Percentiles rank a stretch among this genome's conserved stretches.
Conservation (phyloP, 345 rosid species). For the Lepidium sativum region DNA sequence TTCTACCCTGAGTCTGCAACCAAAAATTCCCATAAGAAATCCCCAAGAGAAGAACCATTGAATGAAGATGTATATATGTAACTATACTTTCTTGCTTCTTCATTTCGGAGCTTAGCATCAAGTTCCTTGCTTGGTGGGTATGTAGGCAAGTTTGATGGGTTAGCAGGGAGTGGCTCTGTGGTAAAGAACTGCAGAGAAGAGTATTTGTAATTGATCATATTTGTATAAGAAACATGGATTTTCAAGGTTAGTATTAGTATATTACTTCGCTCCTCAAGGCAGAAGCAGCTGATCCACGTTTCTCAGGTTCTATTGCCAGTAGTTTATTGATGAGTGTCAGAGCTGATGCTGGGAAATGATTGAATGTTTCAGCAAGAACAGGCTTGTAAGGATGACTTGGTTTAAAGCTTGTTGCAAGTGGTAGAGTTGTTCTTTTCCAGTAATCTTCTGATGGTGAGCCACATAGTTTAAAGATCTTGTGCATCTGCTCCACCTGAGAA, state of each 20-base stretch:
- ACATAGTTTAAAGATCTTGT: constrained; percentile 79
- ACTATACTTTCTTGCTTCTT: constrained; percentile 54
- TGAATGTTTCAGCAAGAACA: constrained; percentile 53
- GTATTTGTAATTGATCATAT: background rate
- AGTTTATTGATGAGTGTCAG: constrained; percentile 45
- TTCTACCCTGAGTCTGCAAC: constrained; percentile 52
- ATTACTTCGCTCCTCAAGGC: constrained; percentile 59
- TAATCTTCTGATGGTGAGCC: constrained; percentile 80
- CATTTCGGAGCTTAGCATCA: constrained; percentile 52
- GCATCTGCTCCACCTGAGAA: constrained; percentile 82
- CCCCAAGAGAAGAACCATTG: background rate
- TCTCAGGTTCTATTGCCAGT: constrained; percentile 58
- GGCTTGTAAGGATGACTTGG: constrained; percentile 66
- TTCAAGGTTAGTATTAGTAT: background rate
- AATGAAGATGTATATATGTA: background rate
- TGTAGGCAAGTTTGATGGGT: constrained; percentile 56
- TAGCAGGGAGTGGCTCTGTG: constrained; percentile 54
- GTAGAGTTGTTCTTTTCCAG: constrained; percentile 63
- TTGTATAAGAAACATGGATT: background rate
- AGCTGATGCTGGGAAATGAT: constrained; percentile 51
- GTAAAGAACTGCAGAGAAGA: constrained; percentile 46
- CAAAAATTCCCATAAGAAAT: background rate
- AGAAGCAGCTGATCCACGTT: constrained; percentile 65
- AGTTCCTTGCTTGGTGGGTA: constrained; percentile 78
- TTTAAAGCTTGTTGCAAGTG: constrained; percentile 49